Percentiles rank a stretch among this genome's conserved stretches.
These are phyloP conservation scores for Aspergillus sp. DNA, from an alignment of 2,329 filamentous ascomycete genomes.

Conservation along the genomic window DNA sequence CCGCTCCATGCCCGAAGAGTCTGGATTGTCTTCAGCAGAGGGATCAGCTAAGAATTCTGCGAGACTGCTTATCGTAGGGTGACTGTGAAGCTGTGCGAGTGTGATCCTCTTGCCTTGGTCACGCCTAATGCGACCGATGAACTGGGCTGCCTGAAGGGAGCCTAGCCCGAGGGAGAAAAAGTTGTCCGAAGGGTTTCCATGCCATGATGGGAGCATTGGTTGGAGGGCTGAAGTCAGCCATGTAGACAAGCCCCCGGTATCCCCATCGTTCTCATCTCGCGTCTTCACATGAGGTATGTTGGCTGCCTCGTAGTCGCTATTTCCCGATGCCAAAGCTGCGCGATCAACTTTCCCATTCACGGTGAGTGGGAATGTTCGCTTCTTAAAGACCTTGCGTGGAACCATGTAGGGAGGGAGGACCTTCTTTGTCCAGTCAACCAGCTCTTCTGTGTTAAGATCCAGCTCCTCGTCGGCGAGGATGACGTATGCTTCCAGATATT, in stretches of 20 bases:
- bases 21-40: background rate
- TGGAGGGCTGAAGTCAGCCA: background rate
- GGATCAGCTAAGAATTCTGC: background rate
- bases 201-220: background rate
- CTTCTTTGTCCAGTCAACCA: slow-evolving; percentile 63
- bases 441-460: slow-evolving; percentile 39
- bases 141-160: slow-evolving; percentile 8
- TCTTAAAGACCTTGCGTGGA: slow-evolving; percentile 53
- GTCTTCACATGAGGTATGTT: background rate
- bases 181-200: slow-evolving; percentile 1
- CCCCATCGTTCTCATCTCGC: background rate
- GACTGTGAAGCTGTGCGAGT: background rate
- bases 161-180: slow-evolving; percentile 1
- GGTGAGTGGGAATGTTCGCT: slow-evolving; percentile 66
- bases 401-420: slow-evolving; percentile 70
- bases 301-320: background rate
- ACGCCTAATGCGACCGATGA: slow-evolving; percentile 1
- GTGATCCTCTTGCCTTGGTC: background rate
- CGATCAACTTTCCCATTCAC: slow-evolving; percentile 65
- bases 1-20: background rate
- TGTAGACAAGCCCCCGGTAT: background rate
- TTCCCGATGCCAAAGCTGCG: slow-evolving; percentile 12
- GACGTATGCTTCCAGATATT: background rate
- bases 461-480: background rate
- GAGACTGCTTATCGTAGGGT: background rate